Conservation (phyloP, 2,329 filamentous ascomycete genomes). For the Phaeomoniella chlamydospora region DNA sequence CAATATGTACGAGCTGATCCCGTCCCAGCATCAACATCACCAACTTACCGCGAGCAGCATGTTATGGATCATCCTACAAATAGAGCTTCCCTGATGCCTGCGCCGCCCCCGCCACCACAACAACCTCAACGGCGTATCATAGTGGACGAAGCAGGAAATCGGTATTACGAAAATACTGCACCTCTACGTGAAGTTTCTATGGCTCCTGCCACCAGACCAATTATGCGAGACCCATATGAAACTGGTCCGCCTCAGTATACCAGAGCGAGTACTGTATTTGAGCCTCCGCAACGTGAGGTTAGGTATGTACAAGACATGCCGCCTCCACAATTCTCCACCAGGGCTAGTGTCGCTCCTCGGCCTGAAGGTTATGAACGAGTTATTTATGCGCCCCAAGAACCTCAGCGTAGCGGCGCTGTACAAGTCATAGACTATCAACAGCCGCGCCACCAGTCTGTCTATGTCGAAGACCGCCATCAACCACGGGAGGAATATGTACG, state of each 20-base stretch:
- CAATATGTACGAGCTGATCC: slow-evolving; percentile 17
- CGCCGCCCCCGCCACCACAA: slow-evolving; percentile 28
- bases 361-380: slow-evolving; percentile 1
- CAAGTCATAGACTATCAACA: slow-evolving; percentile 25
- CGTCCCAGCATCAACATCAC: slow-evolving; percentile 11
- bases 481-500: slow-evolving; percentile 41
- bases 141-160: slow-evolving; percentile 69
- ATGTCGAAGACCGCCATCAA: slow-evolving; percentile 53
- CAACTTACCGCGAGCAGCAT: slow-evolving; percentile 24
- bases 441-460: slow-evolving; percentile 17
- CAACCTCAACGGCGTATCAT: slow-evolving; percentile 53
- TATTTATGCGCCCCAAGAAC: slow-evolving; percentile 7
- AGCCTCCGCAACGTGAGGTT: slow-evolving; percentile 23
- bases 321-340: slow-evolving; percentile 17
- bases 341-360: slow-evolving; percentile 4
- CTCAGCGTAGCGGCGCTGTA: slow-evolving; percentile 23
- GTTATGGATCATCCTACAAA: slow-evolving; percentile 26
- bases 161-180: slow-evolving; percentile 50
- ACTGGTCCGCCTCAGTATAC: slow-evolving; percentile 7
- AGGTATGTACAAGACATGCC: slow-evolving; percentile 30
- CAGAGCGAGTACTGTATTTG: slow-evolving; percentile 18
- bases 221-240: slow-evolving; percentile 6
- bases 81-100: slow-evolving; percentile 21
- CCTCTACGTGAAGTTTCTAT: slow-evolving; percentile 19
- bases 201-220: slow-evolving; percentile 14